Percentiles rank a stretch among this genome's conserved stretches.
Conservation (phyloP, 139 green algal species). For the Ostreobium quekettii region DNA sequence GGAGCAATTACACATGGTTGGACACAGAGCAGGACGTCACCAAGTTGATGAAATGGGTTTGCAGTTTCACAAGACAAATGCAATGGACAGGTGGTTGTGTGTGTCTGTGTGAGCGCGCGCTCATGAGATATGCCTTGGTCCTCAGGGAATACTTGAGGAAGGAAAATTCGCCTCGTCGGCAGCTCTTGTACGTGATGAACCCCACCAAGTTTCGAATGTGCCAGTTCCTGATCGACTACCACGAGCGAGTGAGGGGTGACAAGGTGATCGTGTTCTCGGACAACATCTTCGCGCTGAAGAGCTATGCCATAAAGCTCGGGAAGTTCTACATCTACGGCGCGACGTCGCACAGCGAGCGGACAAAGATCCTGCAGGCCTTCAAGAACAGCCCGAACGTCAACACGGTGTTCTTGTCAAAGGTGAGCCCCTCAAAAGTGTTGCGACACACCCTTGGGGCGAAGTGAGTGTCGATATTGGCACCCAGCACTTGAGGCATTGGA, state of each 20-base stretch:
- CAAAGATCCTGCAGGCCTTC: conserved; percentile 86
- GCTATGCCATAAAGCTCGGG: conserved; percentile 80
- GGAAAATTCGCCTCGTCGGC: conserved; percentile 38
- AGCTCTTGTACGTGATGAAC: conserved; percentile 97
- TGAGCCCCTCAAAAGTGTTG: too few species aligned
- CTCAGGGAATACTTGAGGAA: conserved; percentile 80
- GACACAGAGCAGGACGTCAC: too few species aligned
- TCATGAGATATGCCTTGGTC: too few species aligned
- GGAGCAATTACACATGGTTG: too few species aligned
- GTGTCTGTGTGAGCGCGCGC: too few species aligned
- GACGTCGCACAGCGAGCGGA: conserved; percentile 84
- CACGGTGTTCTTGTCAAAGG: conserved; percentile 98
- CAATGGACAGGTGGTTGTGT: too few species aligned
- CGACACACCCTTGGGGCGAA: too few species aligned
- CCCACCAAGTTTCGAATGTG: conserved; percentile 92
- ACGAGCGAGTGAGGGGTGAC: conserved; percentile 70
- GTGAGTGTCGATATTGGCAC: too few species aligned
- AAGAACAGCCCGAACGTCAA: conserved; percentile 87
- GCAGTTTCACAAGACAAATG: too few species aligned
- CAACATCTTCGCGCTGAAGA: conserved; percentile 93
- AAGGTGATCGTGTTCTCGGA: conserved; percentile 93
- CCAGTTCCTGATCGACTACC: conserved; percentile 92
- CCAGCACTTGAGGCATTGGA: too few species aligned
- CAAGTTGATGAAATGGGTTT: too few species aligned
- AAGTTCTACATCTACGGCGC: conserved; percentile 93